A percentile compares a stretch with the other conserved stretches of the same genome.
phyloP scores from a whole-genome alignment of 176 grass and related monocot genomes.

The Phragmites australis region DNA sequence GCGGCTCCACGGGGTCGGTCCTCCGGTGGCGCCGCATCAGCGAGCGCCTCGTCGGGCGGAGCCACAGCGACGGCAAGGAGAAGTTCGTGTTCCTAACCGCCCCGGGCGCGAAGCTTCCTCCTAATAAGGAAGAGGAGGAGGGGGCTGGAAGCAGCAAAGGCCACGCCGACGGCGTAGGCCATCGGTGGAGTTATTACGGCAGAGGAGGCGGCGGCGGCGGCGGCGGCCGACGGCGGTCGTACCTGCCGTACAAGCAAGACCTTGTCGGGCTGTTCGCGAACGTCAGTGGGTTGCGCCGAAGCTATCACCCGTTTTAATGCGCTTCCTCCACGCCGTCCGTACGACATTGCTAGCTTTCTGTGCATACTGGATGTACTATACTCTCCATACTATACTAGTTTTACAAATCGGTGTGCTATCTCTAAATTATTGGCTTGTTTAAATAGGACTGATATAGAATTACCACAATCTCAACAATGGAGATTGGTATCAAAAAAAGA shows the following conservation, averaged over 20 bases:
- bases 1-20: constrained; percentile 81
- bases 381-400: background rate
- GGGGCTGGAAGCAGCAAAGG: background rate
- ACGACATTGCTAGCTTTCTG: constrained; percentile 5
- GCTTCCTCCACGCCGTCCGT: background rate
- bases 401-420: background rate
- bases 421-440: background rate
- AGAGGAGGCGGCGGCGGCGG: constrained; percentile 21
- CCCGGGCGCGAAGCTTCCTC: background rate
- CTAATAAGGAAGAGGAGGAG: constrained; percentile 5
- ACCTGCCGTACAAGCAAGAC: constrained; percentile 84
- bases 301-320: constrained; percentile 59
- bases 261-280: constrained; percentile 77
- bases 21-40: constrained; percentile 82
- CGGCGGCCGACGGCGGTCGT: constrained; percentile 52
- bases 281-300: constrained; percentile 69
- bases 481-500: background rate
- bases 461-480: background rate
- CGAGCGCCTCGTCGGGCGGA: constrained; percentile 73
- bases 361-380: constrained; percentile 20
- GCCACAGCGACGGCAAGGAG: constrained; percentile 98
- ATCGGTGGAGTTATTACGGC: constrained; percentile 48
- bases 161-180: background rate
- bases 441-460: background rate
- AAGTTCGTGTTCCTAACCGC: constrained; percentile 83